Evolutionary conservation across 352 stramenopile genomes (phyloP), one percentile per base, ranked within the genome.

Genomic region (Globisporangium splendens): DNA sequence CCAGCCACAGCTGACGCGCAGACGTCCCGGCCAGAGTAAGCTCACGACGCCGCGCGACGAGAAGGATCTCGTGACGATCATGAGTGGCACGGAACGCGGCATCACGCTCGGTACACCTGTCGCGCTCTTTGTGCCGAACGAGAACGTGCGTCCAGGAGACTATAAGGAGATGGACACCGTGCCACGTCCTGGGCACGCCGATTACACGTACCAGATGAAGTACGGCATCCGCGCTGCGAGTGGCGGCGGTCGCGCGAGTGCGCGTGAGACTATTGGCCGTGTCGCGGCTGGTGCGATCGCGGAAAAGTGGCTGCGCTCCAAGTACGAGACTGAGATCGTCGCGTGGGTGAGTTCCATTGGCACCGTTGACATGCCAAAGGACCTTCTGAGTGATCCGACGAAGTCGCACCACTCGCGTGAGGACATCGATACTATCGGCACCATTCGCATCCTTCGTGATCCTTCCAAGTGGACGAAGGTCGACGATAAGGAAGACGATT

Each of bases 131-230:
- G 97, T 99, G 39, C 72, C 95, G 17, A 99, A 99, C 66, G 94
- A 98, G 67, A 98, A 99, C 84, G 95, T 99, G 57, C 86, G 96
- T 48, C 96, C 91, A 2, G 72, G 90, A 22, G 96, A 99, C 61
- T 98, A 99, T 66, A 98, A 98, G 73, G 96, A 98, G 59, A 98
- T 99, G 94, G 93, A 85, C 59, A 75, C 90, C 4, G 84, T 95
- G 22, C 87, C 88, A 13, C 84, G 88, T 31, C 96, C 96, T 12
- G 95, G 89, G 24, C 97, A 99, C 75, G 97, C 97, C 10, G 97
- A 99, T 81, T 98, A 98, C 56, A 99, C 96, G 57, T 99, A 99
- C 77, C 96, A 99, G 88, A 96, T 98, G 75, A 99, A 99, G 76
- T 99, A 99, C 73, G 97, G 97, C 62, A 97, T 98, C 46, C 91